Evolutionary conservation across 495 filamentous ascomycete species (phyloP), one percentile per base, ranked within the genome.

Genomic region (Aspergillus hancockii): DNA sequence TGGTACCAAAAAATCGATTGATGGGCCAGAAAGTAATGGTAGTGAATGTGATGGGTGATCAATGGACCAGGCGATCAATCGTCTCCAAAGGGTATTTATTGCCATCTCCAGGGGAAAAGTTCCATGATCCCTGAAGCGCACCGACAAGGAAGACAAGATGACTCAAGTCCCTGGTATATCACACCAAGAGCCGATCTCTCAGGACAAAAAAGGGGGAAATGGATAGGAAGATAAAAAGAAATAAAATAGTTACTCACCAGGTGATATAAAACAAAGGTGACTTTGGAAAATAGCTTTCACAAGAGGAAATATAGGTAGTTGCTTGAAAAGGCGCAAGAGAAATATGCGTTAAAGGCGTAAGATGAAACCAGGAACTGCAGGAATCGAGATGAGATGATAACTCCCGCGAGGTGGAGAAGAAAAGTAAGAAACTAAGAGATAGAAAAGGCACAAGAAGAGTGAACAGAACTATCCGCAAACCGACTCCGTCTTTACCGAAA

Each of bases 401-500:
- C 64, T 72, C 69, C 69, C 59, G 64, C 63, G 58, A 67, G 61
- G 62, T 62, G 65, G 63, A 69, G 70, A 66, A 70, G 69, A 73
- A 69, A 68, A 50, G 65, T 62, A 67, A 55, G 60, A 71, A 66
- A 67, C 43, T 47, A 69, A 66, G 70, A 75, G 71, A 74, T 74
- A 65, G 66, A 63, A 65, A 67, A 67, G 56, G 55, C 62, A 70
- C 63, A 65, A 67, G 62, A 58, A 69, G 60, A 67, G 59, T 62
- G 67, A 70, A 47, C 63, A 64, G 58, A 67, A 71, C 69, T 67
- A 74, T 73, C 63, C 68, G 71, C 71, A 73, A 76, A 76, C 63
- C 72, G 73, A 74, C 73, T 73, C 69, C 70, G 74, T 74, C 68
- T 71, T 72, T 71, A 68, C 72, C 67, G 67, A 67, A 58, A 66